Evolutionary conservation across 140 eudicot species (phyloP).

Genomic region (Cichorium intybus): DNA sequence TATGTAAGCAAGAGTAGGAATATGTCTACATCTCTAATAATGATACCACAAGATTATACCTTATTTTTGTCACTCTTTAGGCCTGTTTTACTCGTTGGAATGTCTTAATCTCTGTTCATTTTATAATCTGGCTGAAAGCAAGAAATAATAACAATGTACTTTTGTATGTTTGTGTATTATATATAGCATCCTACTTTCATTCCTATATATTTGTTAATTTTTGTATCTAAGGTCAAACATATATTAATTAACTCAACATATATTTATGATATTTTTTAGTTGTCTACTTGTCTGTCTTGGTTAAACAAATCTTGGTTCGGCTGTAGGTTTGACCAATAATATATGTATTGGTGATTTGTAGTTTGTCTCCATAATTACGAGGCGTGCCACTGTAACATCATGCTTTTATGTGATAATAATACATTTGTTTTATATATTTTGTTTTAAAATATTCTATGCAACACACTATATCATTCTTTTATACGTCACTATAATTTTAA

Average conservation of each 20-base stretch:
- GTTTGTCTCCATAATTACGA: constrained; percentile 9
- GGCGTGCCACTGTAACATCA: constrained; percentile 21
- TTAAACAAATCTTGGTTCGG: constrained; percentile 16
- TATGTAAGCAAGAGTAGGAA: constrained; percentile 24
- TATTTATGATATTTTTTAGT: background rate
- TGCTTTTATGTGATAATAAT: no score
- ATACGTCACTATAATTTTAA: no score
- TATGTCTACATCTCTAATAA: constrained; percentile 26
- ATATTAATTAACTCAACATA: background rate
- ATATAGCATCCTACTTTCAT: background rate
- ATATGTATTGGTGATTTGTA: background rate
- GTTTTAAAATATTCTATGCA: no score
- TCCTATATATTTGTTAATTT: background rate
- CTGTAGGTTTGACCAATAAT: constrained; percentile 9
- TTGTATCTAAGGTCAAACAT: background rate
- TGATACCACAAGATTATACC: constrained; percentile 1
- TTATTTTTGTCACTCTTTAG: background rate
- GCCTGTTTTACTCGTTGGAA: background rate
- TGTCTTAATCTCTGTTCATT: background rate
- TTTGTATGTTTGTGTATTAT: no score
- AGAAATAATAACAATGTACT: background rate
- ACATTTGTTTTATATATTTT: no score
- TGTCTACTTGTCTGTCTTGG: constrained; percentile 1
- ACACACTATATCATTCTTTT: no score
- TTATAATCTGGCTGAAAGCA: background rate